Evolutionary conservation across 2,329 filamentous ascomycete species (phyloP).

Genomic region (Fusarium sacchari): DNA sequence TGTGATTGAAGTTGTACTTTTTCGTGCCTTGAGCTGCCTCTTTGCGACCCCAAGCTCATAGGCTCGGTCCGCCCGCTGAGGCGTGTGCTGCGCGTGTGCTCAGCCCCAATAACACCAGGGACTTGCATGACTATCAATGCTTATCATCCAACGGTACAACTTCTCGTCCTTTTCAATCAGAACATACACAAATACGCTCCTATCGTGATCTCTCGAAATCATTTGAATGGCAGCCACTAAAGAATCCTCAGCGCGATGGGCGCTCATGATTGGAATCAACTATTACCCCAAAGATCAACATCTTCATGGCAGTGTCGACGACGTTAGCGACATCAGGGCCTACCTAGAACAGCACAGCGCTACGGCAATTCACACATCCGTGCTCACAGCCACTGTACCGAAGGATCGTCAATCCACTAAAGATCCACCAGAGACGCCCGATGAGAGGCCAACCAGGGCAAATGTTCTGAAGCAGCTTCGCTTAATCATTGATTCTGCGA

Average conservation of each 20-base stretch:
- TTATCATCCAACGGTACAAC: background rate
- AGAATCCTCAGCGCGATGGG: background rate
- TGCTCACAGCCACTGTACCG: background rate
- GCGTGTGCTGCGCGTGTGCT: background rate
- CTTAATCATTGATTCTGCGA: background rate
- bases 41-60: background rate
- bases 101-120: background rate
- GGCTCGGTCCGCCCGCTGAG: background rate
- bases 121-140: background rate
- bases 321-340: background rate
- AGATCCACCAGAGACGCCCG: background rate
- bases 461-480: background rate
- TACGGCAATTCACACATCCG: background rate
- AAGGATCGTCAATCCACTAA: background rate
- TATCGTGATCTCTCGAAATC: rapidly evolving
- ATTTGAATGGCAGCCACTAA: rapidly evolving
- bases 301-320: background rate
- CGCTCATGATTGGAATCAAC: background rate
- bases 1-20: background rate
- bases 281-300: background rate
- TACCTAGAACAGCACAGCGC: background rate
- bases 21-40: background rate
- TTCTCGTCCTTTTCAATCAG: background rate
- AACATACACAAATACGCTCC: rapidly evolving
- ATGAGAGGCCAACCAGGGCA: background rate